Conservation (phyloP, 352 stramenopile species). For the Pythium insidiosum region DNA sequence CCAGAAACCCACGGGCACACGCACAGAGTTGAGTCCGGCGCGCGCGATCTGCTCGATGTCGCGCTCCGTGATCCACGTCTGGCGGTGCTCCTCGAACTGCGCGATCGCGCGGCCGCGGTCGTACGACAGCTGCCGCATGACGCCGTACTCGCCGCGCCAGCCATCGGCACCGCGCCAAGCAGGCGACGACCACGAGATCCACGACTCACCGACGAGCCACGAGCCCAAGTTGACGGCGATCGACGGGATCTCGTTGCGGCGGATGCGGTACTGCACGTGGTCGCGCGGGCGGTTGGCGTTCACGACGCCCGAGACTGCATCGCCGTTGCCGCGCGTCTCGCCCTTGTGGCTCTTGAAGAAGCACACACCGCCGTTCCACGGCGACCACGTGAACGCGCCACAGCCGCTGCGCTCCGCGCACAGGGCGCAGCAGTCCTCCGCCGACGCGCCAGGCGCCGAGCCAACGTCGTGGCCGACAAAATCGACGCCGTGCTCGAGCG, state of each 20-base stretch:
- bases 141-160: constrained; percentile 7
- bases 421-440: constrained; percentile 18
- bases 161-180: constrained; percentile 19
- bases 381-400: constrained; percentile 41
- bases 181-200: constrained; percentile 41
- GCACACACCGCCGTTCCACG: constrained; percentile 37
- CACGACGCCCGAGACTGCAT: constrained; percentile 6
- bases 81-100: constrained; percentile 11
- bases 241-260: constrained; percentile 5
- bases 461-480: constrained; percentile 18
- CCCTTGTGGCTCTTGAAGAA: constrained; percentile 30
- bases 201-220: constrained; percentile 17
- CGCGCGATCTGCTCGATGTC: constrained; percentile 31
- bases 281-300: background rate
- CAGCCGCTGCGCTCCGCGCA: constrained; percentile 22
- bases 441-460: background rate
- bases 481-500: constrained; percentile 10
- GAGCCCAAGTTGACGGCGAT: constrained; percentile 56
- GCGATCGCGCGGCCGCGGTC: constrained; percentile 3
- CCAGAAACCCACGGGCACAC: constrained; percentile 53
- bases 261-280: constrained; percentile 19
- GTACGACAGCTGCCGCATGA: constrained; percentile 5
- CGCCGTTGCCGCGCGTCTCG: background rate
- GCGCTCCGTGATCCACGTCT: constrained; percentile 16
- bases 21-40: constrained; percentile 41